Conservation (phyloP, 345 rosid species). For the Eucalyptus sp. region DNA sequence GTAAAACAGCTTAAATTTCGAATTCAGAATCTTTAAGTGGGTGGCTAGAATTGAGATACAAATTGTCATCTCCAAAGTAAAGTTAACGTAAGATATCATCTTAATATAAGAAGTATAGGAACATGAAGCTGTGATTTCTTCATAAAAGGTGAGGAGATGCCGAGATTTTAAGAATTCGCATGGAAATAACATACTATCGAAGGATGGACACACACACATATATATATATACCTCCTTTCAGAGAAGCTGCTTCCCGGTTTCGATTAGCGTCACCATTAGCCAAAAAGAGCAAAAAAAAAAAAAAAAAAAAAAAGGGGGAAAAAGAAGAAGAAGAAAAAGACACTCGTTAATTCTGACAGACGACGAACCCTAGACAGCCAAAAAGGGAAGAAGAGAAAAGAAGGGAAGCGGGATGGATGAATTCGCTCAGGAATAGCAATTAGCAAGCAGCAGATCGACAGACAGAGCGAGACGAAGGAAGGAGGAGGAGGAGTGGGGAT, state of each 20-base stretch:
- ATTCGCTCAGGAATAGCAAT: not conserved
- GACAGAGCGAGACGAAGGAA: not conserved
- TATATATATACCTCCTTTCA: not conserved
- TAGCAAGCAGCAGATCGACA: not conserved
- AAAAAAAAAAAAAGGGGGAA: fast-evolving
- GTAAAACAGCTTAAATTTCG: not conserved
- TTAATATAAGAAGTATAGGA: not conserved
- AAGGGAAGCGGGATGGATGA: not conserved
- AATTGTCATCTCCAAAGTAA: not conserved
- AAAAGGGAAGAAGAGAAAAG: not conserved
- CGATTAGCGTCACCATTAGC: not conserved
- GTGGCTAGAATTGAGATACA: not conserved
- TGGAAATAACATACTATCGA: not conserved
- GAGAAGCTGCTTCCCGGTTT: not conserved
- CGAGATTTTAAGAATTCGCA: not conserved
- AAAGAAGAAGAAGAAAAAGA: not conserved
- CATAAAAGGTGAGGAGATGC: not conserved
- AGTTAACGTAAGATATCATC: not conserved
- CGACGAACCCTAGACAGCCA: not conserved
- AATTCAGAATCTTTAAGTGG: not conserved
- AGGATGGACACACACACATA: not conserved
- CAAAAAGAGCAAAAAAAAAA: not conserved
- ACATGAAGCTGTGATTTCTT: not conserved
- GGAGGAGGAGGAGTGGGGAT: not conserved
- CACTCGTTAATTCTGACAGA: not conserved